Conservation (phyloP, 768 basidiomycete species). For the Dioszegia aurantiaca region DNA sequence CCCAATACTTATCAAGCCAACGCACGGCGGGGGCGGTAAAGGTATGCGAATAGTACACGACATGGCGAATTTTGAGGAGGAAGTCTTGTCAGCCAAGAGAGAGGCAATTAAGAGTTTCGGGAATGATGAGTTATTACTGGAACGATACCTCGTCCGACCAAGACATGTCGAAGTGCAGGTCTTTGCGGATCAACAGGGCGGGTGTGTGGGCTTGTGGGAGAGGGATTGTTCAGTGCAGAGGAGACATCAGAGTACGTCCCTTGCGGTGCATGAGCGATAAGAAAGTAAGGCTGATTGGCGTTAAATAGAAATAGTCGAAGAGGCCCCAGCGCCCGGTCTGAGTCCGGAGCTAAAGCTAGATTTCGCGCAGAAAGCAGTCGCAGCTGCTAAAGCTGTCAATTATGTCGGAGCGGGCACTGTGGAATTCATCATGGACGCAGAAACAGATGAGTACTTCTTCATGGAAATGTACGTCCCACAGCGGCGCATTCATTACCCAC, state of each 20-base stretch:
- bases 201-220: slow-evolving; percentile 90
- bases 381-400: slow-evolving; percentile 85
- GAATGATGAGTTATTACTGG: slow-evolving; percentile 78
- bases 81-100: slow-evolving; percentile 79
- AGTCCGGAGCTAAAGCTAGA: slow-evolving; percentile 73
- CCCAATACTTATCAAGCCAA: slow-evolving; percentile 93
- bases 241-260: slow-evolving; percentile 72
- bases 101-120: slow-evolving; percentile 86
- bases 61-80: slow-evolving; percentile 70
- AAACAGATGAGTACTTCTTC: slow-evolving; percentile 81
- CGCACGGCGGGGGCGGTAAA: slow-evolving; percentile 92
- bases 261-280: slow-evolving; percentile 56
- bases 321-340: slow-evolving; percentile 89
- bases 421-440: slow-evolving; percentile 94
- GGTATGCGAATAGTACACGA: slow-evolving; percentile 82
- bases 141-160: slow-evolving; percentile 81
- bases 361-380: slow-evolving; percentile 79
- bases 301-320: slow-evolving; percentile 47
- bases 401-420: slow-evolving; percentile 56
- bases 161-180: slow-evolving; percentile 93
- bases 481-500: neutral
- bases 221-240: slow-evolving; percentile 88
- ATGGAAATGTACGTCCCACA: slow-evolving; percentile 76
- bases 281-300: neutral
- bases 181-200: slow-evolving; percentile 78